A percentile compares a stretch with the other conserved stretches of the same genome.
Evolutionary conservation across 2,329 filamentous ascomycete genomes (phyloP).

Genomic region (Talaromyces pinophilus): DNA sequence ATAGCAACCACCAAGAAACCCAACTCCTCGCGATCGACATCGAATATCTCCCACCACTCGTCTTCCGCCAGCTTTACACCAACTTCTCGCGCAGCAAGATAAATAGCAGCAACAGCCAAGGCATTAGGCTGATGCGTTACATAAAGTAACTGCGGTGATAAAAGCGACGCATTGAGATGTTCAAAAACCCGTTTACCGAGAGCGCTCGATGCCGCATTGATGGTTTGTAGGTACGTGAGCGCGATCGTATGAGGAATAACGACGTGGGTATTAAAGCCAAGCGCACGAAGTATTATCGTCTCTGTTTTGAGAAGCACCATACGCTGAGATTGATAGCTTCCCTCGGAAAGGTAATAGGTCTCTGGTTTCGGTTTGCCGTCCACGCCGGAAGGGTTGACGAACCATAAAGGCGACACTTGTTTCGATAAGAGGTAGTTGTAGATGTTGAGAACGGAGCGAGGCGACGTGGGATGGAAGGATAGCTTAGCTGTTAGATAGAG

Average conservation of each 20-base stretch:
- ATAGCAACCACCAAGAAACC: constrained; percentile 89
- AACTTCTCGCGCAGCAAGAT: constrained; percentile 78
- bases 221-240: constrained; percentile 87
- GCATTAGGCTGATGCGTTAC: constrained; percentile 86
- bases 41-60: constrained; percentile 98
- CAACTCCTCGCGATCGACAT: constrained; percentile 89
- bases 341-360: constrained; percentile 71
- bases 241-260: constrained; percentile 82
- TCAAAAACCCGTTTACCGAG: constrained; percentile 68
- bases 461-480: constrained; percentile 71
- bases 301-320: constrained; percentile 71
- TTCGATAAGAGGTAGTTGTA: constrained; percentile 76
- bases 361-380: constrained; percentile 47
- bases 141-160: constrained; percentile 87
- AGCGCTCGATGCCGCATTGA: constrained; percentile 65
- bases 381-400: constrained; percentile 35
- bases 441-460: constrained; percentile 79
- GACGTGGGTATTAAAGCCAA: constrained; percentile 83
- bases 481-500: constrained; percentile 83
- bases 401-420: constrained; percentile 55
- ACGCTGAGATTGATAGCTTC: constrained; percentile 67
- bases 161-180: constrained; percentile 80
- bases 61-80: constrained; percentile 76
- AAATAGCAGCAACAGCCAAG: constrained; percentile 84
- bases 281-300: constrained; percentile 69